These are phyloP conservation scores for Pseudogymnoascus sp. DNA, from an alignment of 2,329 filamentous ascomycete genomes.

Conservation along the genomic window DNA sequence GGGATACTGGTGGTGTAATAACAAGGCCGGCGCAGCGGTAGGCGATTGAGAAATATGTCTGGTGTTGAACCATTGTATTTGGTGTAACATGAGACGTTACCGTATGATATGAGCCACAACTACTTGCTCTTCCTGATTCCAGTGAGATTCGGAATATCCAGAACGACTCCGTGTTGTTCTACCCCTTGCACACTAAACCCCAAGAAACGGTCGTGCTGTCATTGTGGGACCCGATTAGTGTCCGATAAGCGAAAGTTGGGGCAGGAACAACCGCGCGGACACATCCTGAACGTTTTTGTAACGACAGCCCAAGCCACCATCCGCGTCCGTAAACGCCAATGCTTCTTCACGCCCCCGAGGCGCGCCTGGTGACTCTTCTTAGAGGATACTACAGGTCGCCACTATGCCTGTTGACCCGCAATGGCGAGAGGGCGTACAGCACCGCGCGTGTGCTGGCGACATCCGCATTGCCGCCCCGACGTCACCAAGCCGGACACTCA, in stretches of 20 bases:
- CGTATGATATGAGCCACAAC: not conserved
- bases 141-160: not conserved
- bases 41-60: not conserved
- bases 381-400: conserved; percentile 21
- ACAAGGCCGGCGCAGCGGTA: not conserved
- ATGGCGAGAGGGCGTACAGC: not conserved
- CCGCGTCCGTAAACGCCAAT: conserved; percentile 16
- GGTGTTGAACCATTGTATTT: not conserved
- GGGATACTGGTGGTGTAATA: not conserved
- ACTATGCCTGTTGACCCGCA: conserved; percentile 14
- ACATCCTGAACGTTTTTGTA: not conserved
- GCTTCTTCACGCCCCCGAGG: conserved; percentile 21
- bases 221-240: too few relatives aligned
- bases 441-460: not conserved
- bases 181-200: too few relatives aligned
- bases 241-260: not conserved
- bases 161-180: not conserved
- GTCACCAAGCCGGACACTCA: not conserved
- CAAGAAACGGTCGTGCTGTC: too few relatives aligned
- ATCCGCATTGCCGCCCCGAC: not conserved
- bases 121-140: not conserved
- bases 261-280: not conserved
- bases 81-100: not conserved
- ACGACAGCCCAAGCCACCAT: not conserved
- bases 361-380: conserved; percentile 22